Evolutionary conservation across 2,329 filamentous ascomycete genomes (phyloP), one percentile per base, ranked within the genome.

Genomic region (Pochonia chlamydosporia): DNA sequence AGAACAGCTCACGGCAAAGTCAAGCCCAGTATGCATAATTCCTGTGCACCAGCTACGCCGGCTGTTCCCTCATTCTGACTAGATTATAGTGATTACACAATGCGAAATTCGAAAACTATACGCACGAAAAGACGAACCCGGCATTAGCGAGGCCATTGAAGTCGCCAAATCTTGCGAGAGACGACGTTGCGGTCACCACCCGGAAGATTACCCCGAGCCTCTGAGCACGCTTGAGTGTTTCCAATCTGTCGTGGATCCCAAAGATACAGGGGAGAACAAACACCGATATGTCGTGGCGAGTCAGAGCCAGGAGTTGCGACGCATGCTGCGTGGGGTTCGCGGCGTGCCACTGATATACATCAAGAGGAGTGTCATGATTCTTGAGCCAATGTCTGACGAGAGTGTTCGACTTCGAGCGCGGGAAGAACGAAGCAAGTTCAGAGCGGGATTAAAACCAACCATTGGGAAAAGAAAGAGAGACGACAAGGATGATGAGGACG

Each of bases 1-100:
- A 79, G 87, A 49, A 93, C 89, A n/a, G 74, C 96, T 3, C 89
- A 95, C 61, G 91, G 89, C 51, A 80, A 89, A 64, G 83, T 90
- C 57, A 95, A 93, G 69, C 85, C 88, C 42, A 85, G 82, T 88
- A 73, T 47, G 80, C 6, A 39, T 46, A 23, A 21, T 42, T 26
- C 44, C 44, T 2, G 33, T 46, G n/a, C n/a, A n/a, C 35, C 35
- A 7, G 21, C 20, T 23, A 21, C 35, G 3, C 16, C 18, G 18
- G 18, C n/a, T 16, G 13, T 20, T 20, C 5, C 11, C 10, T 18
- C 1, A 23, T 18, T 39, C 59, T 64, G 31, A 68, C 53, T 6
- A 14, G 1, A 4, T 23, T 49, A 20, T 6, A 84, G 81, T 90
- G 80, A 87, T 91, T 53, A 89, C 86, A 18, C 85, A 89, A 69